A percentile compares a stretch with the other conserved stretches of the same genome.
These are phyloP conservation scores for Pythium periplocum DNA, from an alignment of 352 stramenopile genomes.

Conservation along the genomic window DNA sequence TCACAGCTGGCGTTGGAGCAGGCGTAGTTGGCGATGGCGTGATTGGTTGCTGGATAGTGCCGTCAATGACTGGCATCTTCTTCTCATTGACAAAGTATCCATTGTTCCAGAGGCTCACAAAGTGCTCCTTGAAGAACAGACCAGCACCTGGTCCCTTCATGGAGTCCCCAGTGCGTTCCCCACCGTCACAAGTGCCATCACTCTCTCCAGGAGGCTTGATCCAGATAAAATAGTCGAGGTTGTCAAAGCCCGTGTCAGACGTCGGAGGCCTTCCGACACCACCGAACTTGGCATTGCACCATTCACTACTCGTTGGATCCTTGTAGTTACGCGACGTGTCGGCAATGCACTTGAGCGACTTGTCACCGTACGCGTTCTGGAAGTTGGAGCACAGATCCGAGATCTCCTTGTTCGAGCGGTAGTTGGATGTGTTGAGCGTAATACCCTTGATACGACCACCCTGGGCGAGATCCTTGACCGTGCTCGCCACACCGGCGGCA, in stretches of 20 bases:
- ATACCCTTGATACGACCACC: constrained; percentile 48
- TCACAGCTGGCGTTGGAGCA: not conserved
- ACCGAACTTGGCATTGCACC: constrained; percentile 61
- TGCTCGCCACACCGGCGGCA: constrained; percentile 18
- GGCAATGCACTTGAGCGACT: constrained; percentile 43
- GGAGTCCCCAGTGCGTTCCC: constrained; percentile 29
- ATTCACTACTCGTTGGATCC: constrained; percentile 40
- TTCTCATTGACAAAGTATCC: constrained; percentile 49
- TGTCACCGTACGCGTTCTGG: constrained; percentile 37
- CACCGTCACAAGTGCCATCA: constrained; percentile 42
- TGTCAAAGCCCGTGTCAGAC: constrained; percentile 35
- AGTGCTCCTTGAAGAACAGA: constrained; percentile 50
- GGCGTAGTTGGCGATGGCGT: constrained; percentile 4
- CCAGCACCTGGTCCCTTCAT: constrained; percentile 47
- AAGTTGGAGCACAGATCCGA: constrained; percentile 49
- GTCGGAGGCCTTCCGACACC: constrained; percentile 56
- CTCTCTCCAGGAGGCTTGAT: constrained; percentile 62
- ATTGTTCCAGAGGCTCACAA: constrained; percentile 63
- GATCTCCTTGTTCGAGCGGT: constrained; percentile 47
- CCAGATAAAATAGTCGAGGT: constrained; percentile 74
- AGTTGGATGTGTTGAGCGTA: constrained; percentile 77
- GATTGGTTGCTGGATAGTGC: constrained; percentile 15
- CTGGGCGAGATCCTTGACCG: constrained; percentile 34
- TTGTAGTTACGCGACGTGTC: constrained; percentile 64
- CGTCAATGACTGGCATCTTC: constrained; percentile 30